Base-by-base conservation (phyloP, 2,329 filamentous ascomycete species). In the Claviceps paspali region DNA sequence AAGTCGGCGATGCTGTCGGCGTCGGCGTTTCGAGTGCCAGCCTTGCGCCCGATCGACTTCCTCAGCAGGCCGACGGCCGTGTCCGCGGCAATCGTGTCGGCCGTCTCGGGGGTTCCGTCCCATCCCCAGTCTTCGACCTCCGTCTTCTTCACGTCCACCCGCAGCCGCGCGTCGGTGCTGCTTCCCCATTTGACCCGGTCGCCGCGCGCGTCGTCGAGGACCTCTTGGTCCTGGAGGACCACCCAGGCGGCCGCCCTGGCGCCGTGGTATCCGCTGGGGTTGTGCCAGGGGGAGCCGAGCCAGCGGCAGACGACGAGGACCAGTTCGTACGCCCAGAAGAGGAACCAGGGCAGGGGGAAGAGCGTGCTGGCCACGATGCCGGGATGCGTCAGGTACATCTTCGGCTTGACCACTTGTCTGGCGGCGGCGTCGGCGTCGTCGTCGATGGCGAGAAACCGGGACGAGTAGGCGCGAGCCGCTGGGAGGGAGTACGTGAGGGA, bases 51-150 rank as follows among this genome's bases (percentile, higher is more conserved):
- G 9, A 67, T 64, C 18, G 65, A 61, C 49, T 63, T 68, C 30
- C 63, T 59, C 45, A 74, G 60, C 38, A 65, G 60, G 3, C 66
- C 66, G 31, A 59, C 49, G 29, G 62, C 57, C 0, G 47, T 48
- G 50, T 68, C 72, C 3, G 57, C 60, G 27, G 59, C 54, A 35
- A 51, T 51, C 2, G 61, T 58, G 6, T 60, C 46, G 30, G 61
- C 58, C 27, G 64, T 61, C 44, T 67, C 65, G n/a, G 67, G 62
- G 8, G 57, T 62, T 38, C 80, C 77, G 44, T 73, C 63, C 57
- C 76, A 79, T 0, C 85, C 87, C 86, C 87, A 95, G 6, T 85
- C 83, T 30, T 83, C 76, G 3, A 93, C 79, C 56, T 94, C 84
- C 1, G 86, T 92, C 49, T 75, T 74, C 57, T 79, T 80, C 5